Base-by-base conservation (phyloP, 2,329 filamentous ascomycete species). In the Teratosphaeria epicoccoides region DNA sequence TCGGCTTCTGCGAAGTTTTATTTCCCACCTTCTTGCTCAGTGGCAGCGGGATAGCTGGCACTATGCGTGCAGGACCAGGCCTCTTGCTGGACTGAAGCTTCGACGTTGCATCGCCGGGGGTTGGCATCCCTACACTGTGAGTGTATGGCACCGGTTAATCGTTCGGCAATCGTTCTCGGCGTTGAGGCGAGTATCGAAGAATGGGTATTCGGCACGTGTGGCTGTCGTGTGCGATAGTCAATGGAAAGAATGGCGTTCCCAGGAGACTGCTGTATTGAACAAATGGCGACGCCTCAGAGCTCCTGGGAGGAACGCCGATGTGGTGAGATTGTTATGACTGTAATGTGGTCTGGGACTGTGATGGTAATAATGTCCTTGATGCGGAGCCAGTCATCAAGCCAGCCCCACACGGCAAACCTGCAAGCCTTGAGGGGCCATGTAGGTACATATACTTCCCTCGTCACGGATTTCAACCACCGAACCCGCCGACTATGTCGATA, bases 31-130 rank as follows among this genome's bases (percentile, higher is more conserved):
- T 28, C 52, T 57, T 62, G 52, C 54, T 62, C 50, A 66, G 48
- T 24, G 61, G 51, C 43, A 66, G 52, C 20, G 64, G 64, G 47
- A 66, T 63, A n/a, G 62, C 64, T n/a, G 62, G 62, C 24, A 63
- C 52, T 24, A 66, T 56, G 28, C 63, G 58, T 44, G 50, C 56
- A 7, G 52, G 46, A 23, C 56, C 48, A 33, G 59, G 55, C 24
- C 54, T 43, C 40, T 55, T 59, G 49, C 54, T 56, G 45, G 28
- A 43, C 24, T 56, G 53, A 37, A 50, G 12, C 26, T 23, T 47
- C 23, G 40, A 7, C 25, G 52, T n/a, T 20, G 50, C n/a, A 24
- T 50, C 50, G 43, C 57, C 55, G 46, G 53, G 53, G 50, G 56
- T 51, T 53, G 59, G 52, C 60, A 62, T 62, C 50, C 40, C 55